Evolutionary conservation across 371 early-diverging fungal species (phyloP).

Genomic region (Mucor piriformis): DNA sequence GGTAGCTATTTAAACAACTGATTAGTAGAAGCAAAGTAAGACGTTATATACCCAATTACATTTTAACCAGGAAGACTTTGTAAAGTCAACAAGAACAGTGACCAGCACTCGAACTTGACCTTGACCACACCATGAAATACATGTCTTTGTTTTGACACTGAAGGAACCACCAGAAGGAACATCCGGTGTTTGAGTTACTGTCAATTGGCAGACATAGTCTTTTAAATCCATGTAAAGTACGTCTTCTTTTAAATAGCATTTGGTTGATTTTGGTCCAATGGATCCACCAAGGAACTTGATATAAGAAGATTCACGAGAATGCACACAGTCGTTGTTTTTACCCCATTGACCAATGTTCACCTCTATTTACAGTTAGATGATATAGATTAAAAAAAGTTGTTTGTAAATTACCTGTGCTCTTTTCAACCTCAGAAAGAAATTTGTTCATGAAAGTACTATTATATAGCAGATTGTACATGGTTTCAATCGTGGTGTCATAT

Average conservation of each 20-base stretch:
- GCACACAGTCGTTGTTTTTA: slow-evolving; percentile 25
- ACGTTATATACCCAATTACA: slow-evolving; percentile 35
- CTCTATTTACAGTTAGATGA: slow-evolving; percentile 18
- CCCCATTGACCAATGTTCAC: slow-evolving; percentile 47
- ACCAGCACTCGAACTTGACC: slow-evolving; percentile 67
- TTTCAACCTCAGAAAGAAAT: slow-evolving; percentile 46
- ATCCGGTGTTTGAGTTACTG: slow-evolving; percentile 78
- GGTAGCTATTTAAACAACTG: slow-evolving; percentile 31
- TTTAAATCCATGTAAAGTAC: slow-evolving; percentile 61
- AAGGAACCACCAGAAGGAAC: slow-evolving; percentile 87
- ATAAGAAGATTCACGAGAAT: slow-evolving; percentile 41
- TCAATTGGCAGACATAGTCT: slow-evolving; percentile 61
- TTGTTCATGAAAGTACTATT: slow-evolving; percentile 40
- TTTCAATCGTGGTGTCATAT: slow-evolving; percentile 52
- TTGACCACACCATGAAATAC: slow-evolving; percentile 79
- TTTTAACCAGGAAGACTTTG: slow-evolving; percentile 76
- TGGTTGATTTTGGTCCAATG: slow-evolving; percentile 71
- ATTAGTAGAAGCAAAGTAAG: not conserved
- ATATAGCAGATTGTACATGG: slow-evolving; percentile 54
- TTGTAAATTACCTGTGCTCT: slow-evolving; percentile 41
- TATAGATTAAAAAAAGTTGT: not conserved
- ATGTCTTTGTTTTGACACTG: slow-evolving; percentile 73
- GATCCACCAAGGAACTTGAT: slow-evolving; percentile 43
- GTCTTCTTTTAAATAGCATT: slow-evolving; percentile 65
- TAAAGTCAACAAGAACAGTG: slow-evolving; percentile 73